phyloP scores from a whole-genome alignment of 2,329 filamentous ascomycete species.

The Colletotrichum eremochloae region DNA sequence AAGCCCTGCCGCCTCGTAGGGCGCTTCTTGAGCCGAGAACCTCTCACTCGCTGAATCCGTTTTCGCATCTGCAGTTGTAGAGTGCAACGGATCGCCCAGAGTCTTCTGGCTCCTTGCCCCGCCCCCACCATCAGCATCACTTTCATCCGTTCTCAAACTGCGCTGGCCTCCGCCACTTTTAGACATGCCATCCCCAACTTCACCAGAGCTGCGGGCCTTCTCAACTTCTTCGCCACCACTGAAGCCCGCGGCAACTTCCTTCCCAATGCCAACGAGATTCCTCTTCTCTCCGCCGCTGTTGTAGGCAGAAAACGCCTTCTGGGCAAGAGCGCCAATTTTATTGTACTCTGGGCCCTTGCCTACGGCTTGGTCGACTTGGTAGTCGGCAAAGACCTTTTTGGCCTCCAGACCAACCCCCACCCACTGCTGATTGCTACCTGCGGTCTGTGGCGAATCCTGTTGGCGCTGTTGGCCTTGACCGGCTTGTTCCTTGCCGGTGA shows the following conservation, averaged over 20 bases:
- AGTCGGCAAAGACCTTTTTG: slow-evolving; percentile 38
- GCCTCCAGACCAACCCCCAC: slow-evolving; percentile 35
- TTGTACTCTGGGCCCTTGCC: slow-evolving; percentile 40
- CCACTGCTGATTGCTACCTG: slow-evolving; percentile 24
- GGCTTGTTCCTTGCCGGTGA: slow-evolving; percentile 40
- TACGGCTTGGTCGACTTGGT: slow-evolving; percentile 33
- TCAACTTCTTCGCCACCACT: neutral
- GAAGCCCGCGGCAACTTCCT: slow-evolving; percentile 6
- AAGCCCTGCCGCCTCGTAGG: neutral
- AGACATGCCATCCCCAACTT: neutral
- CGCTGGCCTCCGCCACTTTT: neutral
- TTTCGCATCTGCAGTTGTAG: neutral
- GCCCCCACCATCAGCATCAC: neutral
- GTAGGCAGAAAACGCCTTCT: slow-evolving; percentile 49
- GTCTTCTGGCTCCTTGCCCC: neutral
- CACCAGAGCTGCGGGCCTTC: neutral
- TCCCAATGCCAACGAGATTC: slow-evolving; percentile 40
- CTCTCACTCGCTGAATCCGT: neutral
- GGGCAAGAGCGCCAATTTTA: slow-evolving; percentile 41
- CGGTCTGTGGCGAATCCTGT: slow-evolving; percentile 3
- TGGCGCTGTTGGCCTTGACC: slow-evolving; percentile 26
- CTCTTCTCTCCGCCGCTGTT: slow-evolving; percentile 39
- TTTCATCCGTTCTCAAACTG: neutral
- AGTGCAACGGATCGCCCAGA: neutral
- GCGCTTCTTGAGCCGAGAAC: neutral